phyloP scores from a whole-genome alignment of 345 rosid genomes.

The Eucalyptus tenuipes region DNA sequence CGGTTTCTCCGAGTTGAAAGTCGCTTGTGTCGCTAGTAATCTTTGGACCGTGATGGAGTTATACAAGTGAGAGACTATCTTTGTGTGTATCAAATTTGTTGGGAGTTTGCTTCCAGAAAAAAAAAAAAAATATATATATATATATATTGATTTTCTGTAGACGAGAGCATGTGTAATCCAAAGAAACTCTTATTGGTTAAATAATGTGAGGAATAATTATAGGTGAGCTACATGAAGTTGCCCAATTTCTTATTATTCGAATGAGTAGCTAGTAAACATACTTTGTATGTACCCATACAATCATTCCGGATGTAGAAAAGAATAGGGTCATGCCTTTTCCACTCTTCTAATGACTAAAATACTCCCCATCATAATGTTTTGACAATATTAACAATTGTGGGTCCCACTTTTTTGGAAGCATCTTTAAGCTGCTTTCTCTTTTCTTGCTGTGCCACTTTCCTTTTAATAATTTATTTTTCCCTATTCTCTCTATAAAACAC shows the following conservation, averaged over 20 bases:
- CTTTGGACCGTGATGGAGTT: background rate
- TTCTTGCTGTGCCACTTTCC: background rate
- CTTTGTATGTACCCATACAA: background rate
- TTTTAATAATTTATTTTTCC: rapidly evolving
- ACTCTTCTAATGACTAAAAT: rapidly evolving
- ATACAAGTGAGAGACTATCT: background rate
- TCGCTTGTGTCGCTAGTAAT: background rate
- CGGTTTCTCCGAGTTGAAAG: background rate
- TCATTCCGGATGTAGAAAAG: background rate
- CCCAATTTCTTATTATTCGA: background rate
- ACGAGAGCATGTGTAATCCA: background rate
- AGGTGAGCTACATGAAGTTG: background rate
- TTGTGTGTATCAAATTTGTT: background rate
- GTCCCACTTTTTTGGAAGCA: background rate
- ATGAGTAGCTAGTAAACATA: background rate
- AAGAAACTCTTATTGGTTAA: background rate
- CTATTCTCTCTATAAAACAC: no score
- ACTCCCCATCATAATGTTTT: background rate
- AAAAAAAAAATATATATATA: no score
- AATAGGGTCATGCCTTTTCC: background rate
- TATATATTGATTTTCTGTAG: background rate
- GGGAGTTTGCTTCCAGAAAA: background rate
- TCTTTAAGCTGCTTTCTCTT: background rate
- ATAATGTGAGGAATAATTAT: background rate
- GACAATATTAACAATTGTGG: background rate